Evolutionary conservation across 176 grass and related monocot genomes (phyloP), one percentile per base, ranked within the genome.

Genomic region (Cenchrus fungigraminus): DNA sequence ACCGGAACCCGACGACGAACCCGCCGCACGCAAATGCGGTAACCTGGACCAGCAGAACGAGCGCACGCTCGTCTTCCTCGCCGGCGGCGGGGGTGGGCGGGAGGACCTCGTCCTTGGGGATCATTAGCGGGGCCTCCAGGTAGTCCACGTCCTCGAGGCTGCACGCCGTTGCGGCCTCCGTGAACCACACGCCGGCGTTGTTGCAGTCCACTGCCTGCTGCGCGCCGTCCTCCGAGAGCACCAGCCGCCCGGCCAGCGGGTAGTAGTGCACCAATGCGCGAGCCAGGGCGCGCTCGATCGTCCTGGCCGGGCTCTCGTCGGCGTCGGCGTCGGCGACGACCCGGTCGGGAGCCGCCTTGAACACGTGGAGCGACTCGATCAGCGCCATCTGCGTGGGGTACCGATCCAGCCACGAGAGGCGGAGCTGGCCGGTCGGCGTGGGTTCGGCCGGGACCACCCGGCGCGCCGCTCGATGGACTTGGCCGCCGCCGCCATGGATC

Each of bases 381-480:
- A 98, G 90, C 44, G 96, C 96, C 85, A 94, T 89, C 82, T 95
- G 93, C 0, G 97, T 98, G 3, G 97, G 93, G 78, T 98, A 98
- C 12, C 87, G 91, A 74, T 98, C 97, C 6, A 98, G 97, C 93
- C 93, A 95, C 6, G 97, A 98, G 12, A 98, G 86, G 4, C 84
- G 91, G 32, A 94, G 88, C 8, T 37, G 32, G 1, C 86, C 90
- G 4, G 9, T 29, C 0, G 82, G 90, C 31, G 90, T 96, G 0
- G 88, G 86, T 71, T 90, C 86, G 1, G 71, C 74, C 53, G 91
- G 97, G 0, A 87, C 82, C 4, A 98, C 93, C 44, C 79, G 62
- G 10, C 65, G 84, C 49, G 90, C 86, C 86, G 83, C 3, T 92
- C 78, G 53, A 95, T 69, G 19, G 87, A 84, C 69, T 91, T 94